Evolutionary conservation across 768 basidiomycete genomes (phyloP).

Genomic region (Mrakia blollopis): DNA sequence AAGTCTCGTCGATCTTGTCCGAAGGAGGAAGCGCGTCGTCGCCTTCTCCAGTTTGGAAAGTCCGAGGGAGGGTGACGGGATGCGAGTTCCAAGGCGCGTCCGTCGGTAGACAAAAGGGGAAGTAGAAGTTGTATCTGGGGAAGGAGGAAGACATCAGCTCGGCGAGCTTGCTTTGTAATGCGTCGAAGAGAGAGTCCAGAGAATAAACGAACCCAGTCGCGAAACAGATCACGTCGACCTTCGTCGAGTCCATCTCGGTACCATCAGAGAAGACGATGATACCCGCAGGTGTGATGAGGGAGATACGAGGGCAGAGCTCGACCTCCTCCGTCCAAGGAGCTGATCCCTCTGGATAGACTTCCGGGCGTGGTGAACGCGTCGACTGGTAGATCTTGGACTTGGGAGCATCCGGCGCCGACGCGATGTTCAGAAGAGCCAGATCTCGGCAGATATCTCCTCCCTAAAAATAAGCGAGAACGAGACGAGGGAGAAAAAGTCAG

Average conservation of each 20-base stretch:
- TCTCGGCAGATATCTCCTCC: slow-evolving; percentile 27
- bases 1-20: not conserved
- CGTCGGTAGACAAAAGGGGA: slow-evolving; percentile 3
- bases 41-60: not conserved
- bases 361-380: not conserved
- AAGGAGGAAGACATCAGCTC: not conserved
- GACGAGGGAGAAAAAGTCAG: not conserved
- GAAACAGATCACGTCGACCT: slow-evolving; percentile 13
- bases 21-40: not conserved
- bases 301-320: not conserved
- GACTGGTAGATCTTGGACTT: slow-evolving; percentile 23
- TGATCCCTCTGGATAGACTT: slow-evolving; percentile 11
- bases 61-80: slow-evolving; percentile 5
- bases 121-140: slow-evolving; percentile 14
- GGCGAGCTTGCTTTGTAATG: not conserved
- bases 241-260: not conserved
- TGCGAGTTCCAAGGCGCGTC: slow-evolving; percentile 21
- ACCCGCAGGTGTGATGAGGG: not conserved
- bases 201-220: slow-evolving; percentile 6
- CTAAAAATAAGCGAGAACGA: not conserved
- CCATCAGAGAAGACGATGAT: slow-evolving; percentile 13
- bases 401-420: not conserved
- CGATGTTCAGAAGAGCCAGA: slow-evolving; percentile 17
- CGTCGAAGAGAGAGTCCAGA: not conserved
- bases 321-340: slow-evolving; percentile 23